Conservation (phyloP, 1,139 yeast species). For the Saccharomyces hybrid region DNA sequence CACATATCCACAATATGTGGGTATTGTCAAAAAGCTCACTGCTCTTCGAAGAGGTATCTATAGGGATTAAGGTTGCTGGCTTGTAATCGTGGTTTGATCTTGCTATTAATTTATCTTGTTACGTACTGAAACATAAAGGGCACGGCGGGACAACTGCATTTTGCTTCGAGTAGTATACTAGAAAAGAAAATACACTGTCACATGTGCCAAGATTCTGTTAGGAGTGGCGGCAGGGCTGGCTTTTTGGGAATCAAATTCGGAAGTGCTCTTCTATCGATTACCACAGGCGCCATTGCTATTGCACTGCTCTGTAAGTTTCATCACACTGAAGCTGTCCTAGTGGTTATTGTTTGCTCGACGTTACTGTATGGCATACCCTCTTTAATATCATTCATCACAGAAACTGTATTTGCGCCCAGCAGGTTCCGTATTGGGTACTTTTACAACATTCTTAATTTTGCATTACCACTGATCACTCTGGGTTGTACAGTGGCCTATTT, state of each 20-base stretch:
- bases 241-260: not conserved
- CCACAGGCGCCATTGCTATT: constrained; percentile 19
- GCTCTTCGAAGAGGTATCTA: not conserved
- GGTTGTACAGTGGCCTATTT: constrained; percentile 19
- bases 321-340: constrained; percentile 15
- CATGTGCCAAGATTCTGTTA: not conserved
- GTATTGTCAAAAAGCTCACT: not conserved
- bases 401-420: not conserved
- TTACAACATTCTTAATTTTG: not conserved
- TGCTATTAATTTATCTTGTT: not conserved
- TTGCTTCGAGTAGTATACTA: not conserved
- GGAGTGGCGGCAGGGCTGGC: not conserved
- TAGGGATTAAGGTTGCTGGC: too few species aligned
- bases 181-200: not conserved
- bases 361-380: constrained; percentile 9
- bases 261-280: constrained; percentile 15
- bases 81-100: too few species aligned
- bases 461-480: constrained; percentile 15
- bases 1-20: not conserved
- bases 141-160: not conserved
- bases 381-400: not conserved
- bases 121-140: not conserved
- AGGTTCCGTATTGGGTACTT: not conserved
- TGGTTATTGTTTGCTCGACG: constrained; percentile 18
- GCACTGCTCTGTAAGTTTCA: constrained; percentile 15